These are phyloP conservation scores for Sphaerobolus stellatus DNA, from an alignment of 1,284 basidiomycete species.

Conservation along the genomic window DNA sequence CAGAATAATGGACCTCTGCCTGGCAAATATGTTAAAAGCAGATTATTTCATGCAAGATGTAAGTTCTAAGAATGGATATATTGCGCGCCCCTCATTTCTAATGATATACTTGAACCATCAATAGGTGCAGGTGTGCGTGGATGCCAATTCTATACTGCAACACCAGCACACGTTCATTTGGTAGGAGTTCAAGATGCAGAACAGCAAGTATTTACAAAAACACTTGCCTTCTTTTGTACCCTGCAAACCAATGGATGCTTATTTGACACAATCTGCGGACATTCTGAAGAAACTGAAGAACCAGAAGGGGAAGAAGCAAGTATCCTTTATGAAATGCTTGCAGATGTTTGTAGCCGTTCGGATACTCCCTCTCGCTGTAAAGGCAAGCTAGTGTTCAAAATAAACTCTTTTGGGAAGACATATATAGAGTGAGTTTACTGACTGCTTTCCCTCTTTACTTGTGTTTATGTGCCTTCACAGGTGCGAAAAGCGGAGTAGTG, in stretches of 20 bases:
- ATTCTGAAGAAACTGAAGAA: background rate
- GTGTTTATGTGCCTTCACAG: conserved; percentile 1
- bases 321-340: background rate
- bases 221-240: conserved; percentile 22
- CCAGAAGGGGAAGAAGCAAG: background rate
- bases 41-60: background rate
- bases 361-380: too few relatives aligned
- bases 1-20: background rate
- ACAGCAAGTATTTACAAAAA: conserved; percentile 20
- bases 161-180: too few relatives aligned
- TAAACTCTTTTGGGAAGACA: background rate
- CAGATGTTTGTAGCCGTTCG: background rate
- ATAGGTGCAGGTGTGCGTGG: background rate
- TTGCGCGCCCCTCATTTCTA: background rate
- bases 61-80: background rate
- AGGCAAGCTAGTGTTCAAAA: background rate
- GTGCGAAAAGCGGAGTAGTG: conserved; percentile 14
- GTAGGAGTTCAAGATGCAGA: conserved; percentile 8
- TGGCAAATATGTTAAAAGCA: background rate
- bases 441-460: background rate
- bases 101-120: background rate
- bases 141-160: background rate
- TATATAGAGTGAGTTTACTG: conserved; percentile 9
- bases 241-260: conserved; percentile 19
- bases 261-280: conserved; percentile 10